Base-by-base conservation (phyloP, 805 yeast species). In the Hanseniaspora occidentalis region DNA sequence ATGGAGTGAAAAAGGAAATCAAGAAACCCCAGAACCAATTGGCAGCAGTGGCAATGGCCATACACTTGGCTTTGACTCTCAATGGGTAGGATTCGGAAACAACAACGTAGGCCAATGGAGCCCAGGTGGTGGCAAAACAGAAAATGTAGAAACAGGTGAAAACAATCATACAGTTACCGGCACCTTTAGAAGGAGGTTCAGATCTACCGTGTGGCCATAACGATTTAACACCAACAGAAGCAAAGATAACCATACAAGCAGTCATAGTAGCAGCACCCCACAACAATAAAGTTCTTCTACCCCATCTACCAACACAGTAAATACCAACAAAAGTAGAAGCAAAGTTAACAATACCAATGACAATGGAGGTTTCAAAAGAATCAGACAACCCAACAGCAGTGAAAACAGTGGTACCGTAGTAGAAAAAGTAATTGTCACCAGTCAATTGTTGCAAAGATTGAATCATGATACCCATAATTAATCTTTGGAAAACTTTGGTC, bases 71-170 rank as follows among this genome's bases (percentile, higher is more conserved):
- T 58, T 79, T 74, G 57, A 79, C 75, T 66, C 85, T 71, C 51
- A 79, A 67, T 60, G 85, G 86, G 60, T 74, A 79, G 37, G 77
- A 69, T 62, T 79, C 85, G 36, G 84, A 70, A 26, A 75, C 71
- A 49, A 78, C 75, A 45, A 75, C 75, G 60, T 66, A 79, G 39
- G 73, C 75, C 50, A 73, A 71, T 53, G 84, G 82, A 46, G 84
- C 85, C 85, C 85, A 79, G 24, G 84, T 74, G 37, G 78, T 71
- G 31, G 85, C 85, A 51, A 79, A 79, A 67, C 68, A 75, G 71
- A 78, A 77, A 47, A 79, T 75, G 67, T 66, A 79, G 51, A 79
- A 62, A 65, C 84, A 77, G 26, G 84, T 69, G 51, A 79, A 68
- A 61, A 75, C 74, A 57, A 79, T 77, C 84, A 79, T 76, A 39